These are phyloP conservation scores for Heliamphora pulchella DNA, from an alignment of 179 eudicot genomes.

Conservation along the genomic window DNA sequence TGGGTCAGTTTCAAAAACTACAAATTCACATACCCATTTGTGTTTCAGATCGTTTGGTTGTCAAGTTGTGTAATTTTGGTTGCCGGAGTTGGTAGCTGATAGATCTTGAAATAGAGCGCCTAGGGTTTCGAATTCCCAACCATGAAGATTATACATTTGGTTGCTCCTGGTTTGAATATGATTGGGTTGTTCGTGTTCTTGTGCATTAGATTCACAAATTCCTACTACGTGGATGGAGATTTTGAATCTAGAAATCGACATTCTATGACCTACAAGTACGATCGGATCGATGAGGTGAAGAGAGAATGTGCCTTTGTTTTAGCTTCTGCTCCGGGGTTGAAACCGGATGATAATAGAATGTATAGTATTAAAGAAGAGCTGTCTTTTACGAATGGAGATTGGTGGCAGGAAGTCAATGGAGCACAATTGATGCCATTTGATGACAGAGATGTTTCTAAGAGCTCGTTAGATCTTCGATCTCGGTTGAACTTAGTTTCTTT, in stretches of 20 bases:
- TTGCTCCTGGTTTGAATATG: conserved; percentile 7
- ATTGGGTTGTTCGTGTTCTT: conserved; percentile 29
- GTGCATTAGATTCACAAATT: conserved; percentile 27
- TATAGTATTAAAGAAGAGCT: conserved; percentile 41
- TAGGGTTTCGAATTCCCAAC: conserved; percentile 11
- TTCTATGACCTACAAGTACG: conserved; percentile 35
- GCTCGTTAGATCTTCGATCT: conserved; percentile 22
- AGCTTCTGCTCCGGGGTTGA: conserved; percentile 39
- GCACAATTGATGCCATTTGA: conserved; percentile 65
- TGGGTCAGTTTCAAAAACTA: conserved; percentile 2
- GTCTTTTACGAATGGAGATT: conserved; percentile 77
- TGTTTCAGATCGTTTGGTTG: conserved; percentile 3
- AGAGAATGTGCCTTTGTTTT: conserved; percentile 47
- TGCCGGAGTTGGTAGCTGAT: conserved; percentile 8
- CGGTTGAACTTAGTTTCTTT: conserved; percentile 52
- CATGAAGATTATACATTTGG: conserved; percentile 4
- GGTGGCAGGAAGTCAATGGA: conserved; percentile 53
- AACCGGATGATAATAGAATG: conserved; percentile 37
- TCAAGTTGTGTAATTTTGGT: conserved; percentile 12
- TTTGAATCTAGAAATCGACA: conserved; percentile 19
- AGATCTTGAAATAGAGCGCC: conserved; percentile 5
- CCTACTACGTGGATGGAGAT: conserved; percentile 21
- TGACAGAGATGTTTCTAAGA: conserved; percentile 24
- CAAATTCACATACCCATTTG: conserved; percentile 1
- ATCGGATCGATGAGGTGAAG: conserved; percentile 58